Conservation (phyloP, 441 rosid genomes). For the Erysimum cheiri region DNA sequence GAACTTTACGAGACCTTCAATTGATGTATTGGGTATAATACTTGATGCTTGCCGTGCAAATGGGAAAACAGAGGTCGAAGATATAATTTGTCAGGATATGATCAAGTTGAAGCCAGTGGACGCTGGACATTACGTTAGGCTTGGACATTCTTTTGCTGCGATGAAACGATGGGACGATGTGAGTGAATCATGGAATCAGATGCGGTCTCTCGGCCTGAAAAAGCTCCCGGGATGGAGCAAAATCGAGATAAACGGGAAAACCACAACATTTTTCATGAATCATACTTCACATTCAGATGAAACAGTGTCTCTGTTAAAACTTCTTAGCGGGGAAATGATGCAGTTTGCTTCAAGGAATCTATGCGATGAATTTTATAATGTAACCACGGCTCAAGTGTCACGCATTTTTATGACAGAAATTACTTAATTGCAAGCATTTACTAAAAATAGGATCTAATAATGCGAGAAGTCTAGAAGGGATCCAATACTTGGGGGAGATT, state of each 20-base stretch:
- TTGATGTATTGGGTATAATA: slow-evolving; percentile 58
- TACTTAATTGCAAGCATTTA: background rate
- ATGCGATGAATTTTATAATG: background rate
- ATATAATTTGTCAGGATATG: slow-evolving; percentile 48
- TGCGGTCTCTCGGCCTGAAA: slow-evolving; percentile 60
- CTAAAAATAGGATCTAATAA: slow-evolving; percentile 38
- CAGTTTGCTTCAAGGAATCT: slow-evolving; percentile 23
- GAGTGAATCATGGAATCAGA: slow-evolving; percentile 55
- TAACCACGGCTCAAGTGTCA: slow-evolving; percentile 10
- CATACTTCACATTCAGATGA: slow-evolving; percentile 57
- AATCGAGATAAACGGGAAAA: slow-evolving; percentile 51
- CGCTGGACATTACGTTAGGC: slow-evolving; percentile 58
- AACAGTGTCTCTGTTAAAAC: slow-evolving; percentile 44
- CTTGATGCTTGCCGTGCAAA: slow-evolving; percentile 59
- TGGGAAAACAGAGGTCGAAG: slow-evolving; percentile 47
- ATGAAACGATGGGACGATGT: slow-evolving; percentile 61
- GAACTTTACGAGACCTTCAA: slow-evolving; percentile 47
- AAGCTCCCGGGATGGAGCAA: slow-evolving; percentile 67
- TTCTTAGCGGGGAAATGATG: slow-evolving; percentile 49
- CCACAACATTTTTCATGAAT: slow-evolving; percentile 54
- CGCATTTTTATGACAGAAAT: background rate
- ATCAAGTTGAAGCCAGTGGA: slow-evolving; percentile 46
- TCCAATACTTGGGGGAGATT: slow-evolving; percentile 40
- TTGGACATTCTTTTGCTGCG: slow-evolving; percentile 59
- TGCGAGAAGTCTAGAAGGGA: slow-evolving; percentile 19